Evolutionary conservation across 176 grass and related monocot genomes (phyloP), one percentile per base, ranked within the genome.

Genomic region (Oryza coarctata): DNA sequence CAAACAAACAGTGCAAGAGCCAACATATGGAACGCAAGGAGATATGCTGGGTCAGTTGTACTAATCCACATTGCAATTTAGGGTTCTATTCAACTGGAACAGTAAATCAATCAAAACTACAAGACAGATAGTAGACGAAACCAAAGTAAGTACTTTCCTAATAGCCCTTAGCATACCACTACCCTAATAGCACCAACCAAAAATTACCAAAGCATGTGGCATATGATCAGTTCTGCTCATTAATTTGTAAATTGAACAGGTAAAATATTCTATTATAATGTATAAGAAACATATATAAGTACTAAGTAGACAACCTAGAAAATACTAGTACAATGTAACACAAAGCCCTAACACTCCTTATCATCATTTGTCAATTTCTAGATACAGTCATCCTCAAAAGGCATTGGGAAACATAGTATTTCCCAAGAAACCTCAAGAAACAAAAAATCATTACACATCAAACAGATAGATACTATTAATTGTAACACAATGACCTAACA

Each of bases 51-150:
- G 17, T 2, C 17, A 47, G 5, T 73, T 78, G 0, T 49, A 60
- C 33, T 13, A 18, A 20, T 31, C 15, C 43, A 20, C 76, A 31
- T 80, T 86, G 60, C 68, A 80, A 72, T 31, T 65, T 67, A 86
- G 84, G 76, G 76, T 9, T 65, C 27, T 52, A 55, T 65, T 80
- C 32, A 66, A 17, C 30, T 7, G 49, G 5, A 49, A 27, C 36
- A 73, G n/a, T 18, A 65, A 35, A 80, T 35, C 11, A 77, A 78
- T 58, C 23, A 22, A 82, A 20, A 82, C 32, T 70, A 62, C 9
- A 13, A 29, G 64, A 49, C 33, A 22, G n/a, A n/a, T n/a, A n/a
- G n/a, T n/a, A n/a, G n/a, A n/a, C n/a, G n/a, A n/a, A n/a, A n/a
- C n/a, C n/a, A n/a, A n/a, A n/a, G n/a, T n/a, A n/a, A n/a, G n/a